Base-by-base conservation (phyloP, 768 basidiomycete genomes). In the Naganishia vishniacii region DNA sequence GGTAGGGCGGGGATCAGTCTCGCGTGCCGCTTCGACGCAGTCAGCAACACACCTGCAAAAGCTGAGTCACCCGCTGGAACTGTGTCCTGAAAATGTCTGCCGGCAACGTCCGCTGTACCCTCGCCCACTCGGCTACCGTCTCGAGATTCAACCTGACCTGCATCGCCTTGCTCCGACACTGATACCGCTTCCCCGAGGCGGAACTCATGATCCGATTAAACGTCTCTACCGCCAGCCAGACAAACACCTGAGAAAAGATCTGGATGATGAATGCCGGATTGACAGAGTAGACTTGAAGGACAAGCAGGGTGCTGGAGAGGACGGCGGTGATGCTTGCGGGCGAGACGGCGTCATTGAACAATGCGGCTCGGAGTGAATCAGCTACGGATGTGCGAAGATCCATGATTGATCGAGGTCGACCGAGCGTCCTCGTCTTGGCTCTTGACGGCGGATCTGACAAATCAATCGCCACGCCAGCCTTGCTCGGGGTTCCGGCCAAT, bases 221-320 rank as follows among this genome's bases (percentile, higher is more conserved):
- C n/a, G 74, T 75, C 86, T 81, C 81, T 67, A 91, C 90, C 25
- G 91, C 87, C 60, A 91, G 87, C 95, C 95, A 99, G 75, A 93
- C 97, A 81, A 95, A 87, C n/a, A 95, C 85, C 77, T 99, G 95
- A 0, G 91, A 93, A 86, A 92, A 94, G 53, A 93, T 82, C 75
- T 99, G 95, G 6, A 87, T 85, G 56, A 85, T 86, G 18, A 97
- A 80, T 8, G 83, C 86, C 15, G 95, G 80, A 73, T 97, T 97
- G 68, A 97, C 84, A 63, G 92, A 88, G 48, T 93, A 90, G 41
- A 91, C 79, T 23, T 85, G 83, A 16, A 99, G 81, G 32, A 98
- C 78, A 13, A 88, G 85, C 63, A 98, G 86, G 4, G 97, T 81
- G 25, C 89, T 87, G 3, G 89, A 88, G 45, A 99, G 81, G 74